A percentile compares a stretch with the other conserved stretches of the same genome.
phyloP scores from a whole-genome alignment of 2,329 filamentous ascomycete species.

The Fusarium sp. region DNA sequence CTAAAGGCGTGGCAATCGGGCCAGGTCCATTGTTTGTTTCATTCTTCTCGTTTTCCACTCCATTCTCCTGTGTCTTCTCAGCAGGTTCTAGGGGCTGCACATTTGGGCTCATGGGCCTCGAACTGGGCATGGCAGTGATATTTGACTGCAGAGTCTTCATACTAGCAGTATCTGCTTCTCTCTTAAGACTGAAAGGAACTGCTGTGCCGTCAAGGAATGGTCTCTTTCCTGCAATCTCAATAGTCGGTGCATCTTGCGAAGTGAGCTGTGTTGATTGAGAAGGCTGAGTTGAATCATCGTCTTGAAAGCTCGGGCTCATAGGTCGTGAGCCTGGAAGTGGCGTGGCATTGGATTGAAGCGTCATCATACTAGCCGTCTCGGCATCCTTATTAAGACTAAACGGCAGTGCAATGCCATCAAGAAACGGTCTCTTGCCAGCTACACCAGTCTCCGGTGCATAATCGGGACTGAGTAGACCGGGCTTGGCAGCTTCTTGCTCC shows the following conservation, averaged over 20 bases:
- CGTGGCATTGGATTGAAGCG: conserved; percentile 62
- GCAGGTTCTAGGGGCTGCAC: not conserved
- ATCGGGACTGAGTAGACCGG: conserved; percentile 59
- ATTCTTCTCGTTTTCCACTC: conserved; percentile 1
- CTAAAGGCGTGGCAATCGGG: conserved; percentile 8
- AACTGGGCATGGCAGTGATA: conserved; percentile 47
- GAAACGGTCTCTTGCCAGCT: conserved; percentile 72
- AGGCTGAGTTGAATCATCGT: conserved; percentile 30
- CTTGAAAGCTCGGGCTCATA: conserved; percentile 46
- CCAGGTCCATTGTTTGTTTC: conserved; percentile 4
- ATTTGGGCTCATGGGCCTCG: conserved; percentile 52
- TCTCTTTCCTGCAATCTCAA: conserved; percentile 69
- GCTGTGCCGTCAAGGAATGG: conserved; percentile 77
- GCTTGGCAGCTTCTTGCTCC: conserved; percentile 54
- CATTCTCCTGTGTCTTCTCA: not conserved
- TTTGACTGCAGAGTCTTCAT: conserved; percentile 73
- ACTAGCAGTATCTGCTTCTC: conserved; percentile 75
- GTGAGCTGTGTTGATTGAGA: conserved; percentile 33
- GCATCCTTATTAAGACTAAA: conserved; percentile 76
- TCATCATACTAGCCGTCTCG: conserved; percentile 78
- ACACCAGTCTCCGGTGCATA: conserved; percentile 62
- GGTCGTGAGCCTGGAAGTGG: conserved; percentile 50
- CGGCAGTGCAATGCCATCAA: conserved; percentile 78
- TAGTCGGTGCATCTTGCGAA: conserved; percentile 52
- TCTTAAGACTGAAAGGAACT: conserved; percentile 77